Evolutionary conservation across 495 filamentous ascomycete species (phyloP).

Genomic region (Hypoxylon rickii): DNA sequence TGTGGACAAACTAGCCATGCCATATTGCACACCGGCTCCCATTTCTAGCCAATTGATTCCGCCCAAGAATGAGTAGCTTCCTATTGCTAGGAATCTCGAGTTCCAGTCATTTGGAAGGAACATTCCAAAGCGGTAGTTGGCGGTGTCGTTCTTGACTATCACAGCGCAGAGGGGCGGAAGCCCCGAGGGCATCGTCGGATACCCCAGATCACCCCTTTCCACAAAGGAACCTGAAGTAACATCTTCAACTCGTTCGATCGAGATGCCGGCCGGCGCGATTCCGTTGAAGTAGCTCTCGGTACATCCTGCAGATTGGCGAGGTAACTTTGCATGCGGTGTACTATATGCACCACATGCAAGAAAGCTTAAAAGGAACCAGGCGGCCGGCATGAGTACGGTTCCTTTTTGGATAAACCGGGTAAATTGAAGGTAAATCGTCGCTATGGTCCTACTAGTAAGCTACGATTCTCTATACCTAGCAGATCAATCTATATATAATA

Average conservation of each 20-base stretch:
- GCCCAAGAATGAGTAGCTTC: constrained; percentile 53
- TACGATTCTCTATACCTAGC: background rate
- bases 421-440: background rate
- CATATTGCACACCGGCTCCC: constrained; percentile 47
- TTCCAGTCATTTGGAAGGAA: constrained; percentile 59
- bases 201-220: constrained; percentile 42
- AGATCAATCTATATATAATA: constrained; percentile 1
- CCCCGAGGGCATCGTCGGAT: constrained; percentile 45
- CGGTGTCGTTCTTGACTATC: constrained; percentile 52
- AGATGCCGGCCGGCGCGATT: constrained; percentile 23
- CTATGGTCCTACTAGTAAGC: background rate
- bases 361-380: constrained; percentile 20
- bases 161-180: constrained; percentile 56
- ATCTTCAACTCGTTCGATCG: constrained; percentile 25
- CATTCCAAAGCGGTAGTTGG: constrained; percentile 55
- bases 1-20: constrained; percentile 60
- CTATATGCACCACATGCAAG: constrained; percentile 14
- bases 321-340: constrained; percentile 17
- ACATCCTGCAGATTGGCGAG: constrained; percentile 29
- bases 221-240: constrained; percentile 35
- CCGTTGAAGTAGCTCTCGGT: constrained; percentile 25
- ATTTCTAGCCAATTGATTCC: constrained; percentile 60
- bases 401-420: constrained; percentile 29
- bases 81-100: constrained; percentile 45
- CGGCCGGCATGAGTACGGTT: background rate